Percentiles rank a stretch among this genome's conserved stretches.
phyloP scores from a whole-genome alignment of 2,329 filamentous ascomycete genomes.

The Alternaria angustiovoidea region DNA sequence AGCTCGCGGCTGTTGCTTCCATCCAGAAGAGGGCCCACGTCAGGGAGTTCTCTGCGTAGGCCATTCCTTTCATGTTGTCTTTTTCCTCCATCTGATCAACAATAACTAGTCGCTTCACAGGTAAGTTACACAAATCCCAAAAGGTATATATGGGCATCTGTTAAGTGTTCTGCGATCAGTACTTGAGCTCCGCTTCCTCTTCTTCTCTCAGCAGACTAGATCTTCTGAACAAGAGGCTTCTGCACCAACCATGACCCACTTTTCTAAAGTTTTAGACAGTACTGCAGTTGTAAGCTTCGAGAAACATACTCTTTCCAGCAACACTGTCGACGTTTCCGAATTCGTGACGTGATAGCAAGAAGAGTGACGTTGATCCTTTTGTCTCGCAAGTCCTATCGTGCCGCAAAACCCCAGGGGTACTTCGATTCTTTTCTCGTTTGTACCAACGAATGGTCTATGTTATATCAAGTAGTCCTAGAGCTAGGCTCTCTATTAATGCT shows the following conservation, averaged over 20 bases:
- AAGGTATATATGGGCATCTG: neutral
- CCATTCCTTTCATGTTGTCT: neutral
- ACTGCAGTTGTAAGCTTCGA: no score
- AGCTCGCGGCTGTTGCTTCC: conserved; percentile 30
- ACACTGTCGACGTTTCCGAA: no score
- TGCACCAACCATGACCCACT: neutral
- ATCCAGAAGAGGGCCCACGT: conserved; percentile 29
- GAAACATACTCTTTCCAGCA: no score
- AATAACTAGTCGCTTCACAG: neutral
- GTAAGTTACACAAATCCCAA: neutral
- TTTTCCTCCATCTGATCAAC: neutral
- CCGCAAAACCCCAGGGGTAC: no score
- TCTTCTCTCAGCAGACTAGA: neutral
- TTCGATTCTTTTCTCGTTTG: no score
- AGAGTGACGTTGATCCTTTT: no score
- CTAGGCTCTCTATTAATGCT: no score
- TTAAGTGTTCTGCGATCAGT: neutral
- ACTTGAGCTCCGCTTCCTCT: neutral
- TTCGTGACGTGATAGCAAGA: no score
- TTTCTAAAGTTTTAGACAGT: no score
- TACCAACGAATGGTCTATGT: no score
- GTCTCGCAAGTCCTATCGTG: no score
- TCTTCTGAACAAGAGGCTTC: neutral
- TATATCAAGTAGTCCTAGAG: no score
- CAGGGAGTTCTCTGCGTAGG: conserved; percentile 38